Percentiles rank a stretch among this genome's conserved stretches.
These are phyloP conservation scores for Coemansia sp. DNA, from an alignment of 192 early-diverging fungal species.

Conservation along the genomic window DNA sequence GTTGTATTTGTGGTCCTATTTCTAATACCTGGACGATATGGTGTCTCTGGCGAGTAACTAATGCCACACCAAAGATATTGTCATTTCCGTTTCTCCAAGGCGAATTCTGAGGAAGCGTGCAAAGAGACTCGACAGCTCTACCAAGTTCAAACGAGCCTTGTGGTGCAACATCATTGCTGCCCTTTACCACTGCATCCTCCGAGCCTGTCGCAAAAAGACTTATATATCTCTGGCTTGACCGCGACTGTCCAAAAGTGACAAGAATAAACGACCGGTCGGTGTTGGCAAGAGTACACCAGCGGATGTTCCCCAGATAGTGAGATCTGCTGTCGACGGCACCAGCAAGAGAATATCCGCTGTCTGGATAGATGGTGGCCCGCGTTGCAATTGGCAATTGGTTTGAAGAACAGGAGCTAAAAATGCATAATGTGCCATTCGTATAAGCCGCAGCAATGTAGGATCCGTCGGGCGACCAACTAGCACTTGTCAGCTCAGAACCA, in stretches of 20 bases:
- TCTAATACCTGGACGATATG: constrained; percentile 11
- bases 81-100: constrained; percentile 40
- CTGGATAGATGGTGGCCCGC: constrained; percentile 7
- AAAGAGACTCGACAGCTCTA: constrained; percentile 11
- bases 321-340: not conserved
- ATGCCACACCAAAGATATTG: constrained; percentile 13
- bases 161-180: constrained; percentile 13
- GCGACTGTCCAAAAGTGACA: constrained; percentile 26
- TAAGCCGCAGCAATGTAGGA: constrained; percentile 26
- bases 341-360: not conserved
- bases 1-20: constrained; percentile 14
- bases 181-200: constrained; percentile 2
- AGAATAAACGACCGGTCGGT: constrained; percentile 33
- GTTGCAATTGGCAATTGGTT: constrained; percentile 15
- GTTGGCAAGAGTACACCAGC: constrained; percentile 39
- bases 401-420: constrained; percentile 23
- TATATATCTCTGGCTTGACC: constrained; percentile 17
- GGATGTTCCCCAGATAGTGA: constrained; percentile 14
- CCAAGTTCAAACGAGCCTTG: constrained; percentile 10
- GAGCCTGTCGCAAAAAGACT: constrained; percentile 17
- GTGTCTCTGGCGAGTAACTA: constrained; percentile 11
- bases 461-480: constrained; percentile 47
- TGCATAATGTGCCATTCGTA: constrained; percentile 35
- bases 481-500: constrained; percentile 17
- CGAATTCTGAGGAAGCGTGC: constrained; percentile 18